A percentile compares a stretch with the other conserved stretches of the same genome.
These are phyloP conservation scores for Opeltia flavorubescens DNA, from an alignment of 495 filamentous ascomycete species.

Conservation along the genomic window DNA sequence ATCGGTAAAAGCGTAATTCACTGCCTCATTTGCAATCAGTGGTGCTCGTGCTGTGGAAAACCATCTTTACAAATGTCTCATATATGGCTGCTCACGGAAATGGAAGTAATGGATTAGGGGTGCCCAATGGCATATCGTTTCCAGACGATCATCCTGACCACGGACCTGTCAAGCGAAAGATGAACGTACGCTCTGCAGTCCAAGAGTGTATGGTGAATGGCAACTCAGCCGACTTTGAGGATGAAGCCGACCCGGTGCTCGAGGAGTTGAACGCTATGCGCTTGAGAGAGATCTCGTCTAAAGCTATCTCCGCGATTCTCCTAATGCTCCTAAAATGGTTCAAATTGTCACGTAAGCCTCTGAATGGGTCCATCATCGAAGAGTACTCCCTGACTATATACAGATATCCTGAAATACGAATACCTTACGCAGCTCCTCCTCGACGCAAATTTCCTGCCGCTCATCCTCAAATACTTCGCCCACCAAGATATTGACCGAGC, in stretches of 20 bases:
- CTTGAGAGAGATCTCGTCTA: slow-evolving; percentile 71
- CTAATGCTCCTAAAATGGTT: slow-evolving; percentile 90
- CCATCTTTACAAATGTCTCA: slow-evolving; percentile 64
- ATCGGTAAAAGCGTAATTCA: slow-evolving; percentile 44
- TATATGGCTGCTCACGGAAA: slow-evolving; percentile 38
- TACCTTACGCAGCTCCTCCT: slow-evolving; percentile 86
- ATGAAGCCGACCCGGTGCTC: slow-evolving; percentile 28
- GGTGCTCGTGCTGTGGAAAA: slow-evolving; percentile 85
- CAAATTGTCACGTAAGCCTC: slow-evolving; percentile 69
- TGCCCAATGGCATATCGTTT: slow-evolving; percentile 24
- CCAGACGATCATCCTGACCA: slow-evolving; percentile 15
- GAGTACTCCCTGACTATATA: slow-evolving; percentile 18
- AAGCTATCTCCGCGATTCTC: slow-evolving; percentile 77
- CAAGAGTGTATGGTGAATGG: slow-evolving; percentile 21
- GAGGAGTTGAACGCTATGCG: slow-evolving; percentile 73
- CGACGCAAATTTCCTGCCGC: slow-evolving; percentile 84
- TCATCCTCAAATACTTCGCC: slow-evolving; percentile 84
- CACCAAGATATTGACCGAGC: slow-evolving; percentile 81
- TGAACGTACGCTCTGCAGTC: slow-evolving; percentile 12
- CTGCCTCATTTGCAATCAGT: slow-evolving; percentile 81
- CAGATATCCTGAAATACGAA: slow-evolving; percentile 90
- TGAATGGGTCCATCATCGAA: not conserved
- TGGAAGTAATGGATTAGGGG: slow-evolving; percentile 30
- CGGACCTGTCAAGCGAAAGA: slow-evolving; percentile 15
- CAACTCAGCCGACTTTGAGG: slow-evolving; percentile 17